phyloP scores from a whole-genome alignment of 495 filamentous ascomycete species.

The Cenococcum geophilum region DNA sequence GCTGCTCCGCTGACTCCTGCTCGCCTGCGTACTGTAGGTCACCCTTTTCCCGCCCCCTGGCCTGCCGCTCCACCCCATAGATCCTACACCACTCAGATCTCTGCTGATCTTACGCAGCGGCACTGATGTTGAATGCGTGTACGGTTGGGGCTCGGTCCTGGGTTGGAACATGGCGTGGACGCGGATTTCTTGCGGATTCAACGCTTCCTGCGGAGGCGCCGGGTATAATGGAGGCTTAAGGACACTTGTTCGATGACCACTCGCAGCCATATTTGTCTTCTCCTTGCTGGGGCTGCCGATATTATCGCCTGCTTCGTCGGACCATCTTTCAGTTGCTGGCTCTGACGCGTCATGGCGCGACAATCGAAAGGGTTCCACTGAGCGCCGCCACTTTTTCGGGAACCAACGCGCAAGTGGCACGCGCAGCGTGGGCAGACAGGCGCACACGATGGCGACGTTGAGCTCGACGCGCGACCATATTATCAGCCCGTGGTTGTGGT shows the following conservation, averaged over 20 bases:
- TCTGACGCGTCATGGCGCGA: background rate
- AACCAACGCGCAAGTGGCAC: background rate
- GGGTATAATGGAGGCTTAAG: background rate
- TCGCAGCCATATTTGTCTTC: no score
- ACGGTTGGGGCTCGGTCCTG: background rate
- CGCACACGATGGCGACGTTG: background rate
- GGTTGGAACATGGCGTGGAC: background rate
- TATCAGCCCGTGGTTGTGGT: background rate
- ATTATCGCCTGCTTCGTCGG: background rate
- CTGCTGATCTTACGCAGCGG: background rate
- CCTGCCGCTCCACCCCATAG: background rate
- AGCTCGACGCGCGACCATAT: constrained; percentile 1
- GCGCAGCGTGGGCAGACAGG: background rate
- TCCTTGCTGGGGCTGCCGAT: no score
- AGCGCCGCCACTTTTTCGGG: background rate
- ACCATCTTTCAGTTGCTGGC: background rate
- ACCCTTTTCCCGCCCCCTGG: background rate
- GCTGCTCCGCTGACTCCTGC: background rate
- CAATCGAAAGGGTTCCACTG: background rate
- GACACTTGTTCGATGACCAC: no score
- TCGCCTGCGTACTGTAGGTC: background rate
- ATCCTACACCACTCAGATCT: background rate
- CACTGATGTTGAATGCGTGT: background rate
- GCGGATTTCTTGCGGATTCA: background rate
- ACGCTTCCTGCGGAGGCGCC: background rate